phyloP scores from a whole-genome alignment of 768 basidiomycete species.

The Brasilioporus rufonigricans region DNA sequence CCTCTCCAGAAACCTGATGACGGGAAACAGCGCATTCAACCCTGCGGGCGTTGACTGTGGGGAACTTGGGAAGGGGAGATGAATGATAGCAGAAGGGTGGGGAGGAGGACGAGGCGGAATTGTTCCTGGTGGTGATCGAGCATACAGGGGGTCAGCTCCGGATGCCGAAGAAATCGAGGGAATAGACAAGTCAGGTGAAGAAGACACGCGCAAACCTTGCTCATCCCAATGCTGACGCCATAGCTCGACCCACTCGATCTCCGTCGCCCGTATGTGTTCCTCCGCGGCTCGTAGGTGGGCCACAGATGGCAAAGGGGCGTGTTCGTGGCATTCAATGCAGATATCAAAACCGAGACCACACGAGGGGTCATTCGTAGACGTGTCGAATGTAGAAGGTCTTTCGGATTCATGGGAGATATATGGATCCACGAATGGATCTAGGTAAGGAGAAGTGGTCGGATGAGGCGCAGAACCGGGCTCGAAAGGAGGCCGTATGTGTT shows the following conservation, averaged over 20 bases:
- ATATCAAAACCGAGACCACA: slow-evolving; percentile 75
- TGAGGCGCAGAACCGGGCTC: background rate
- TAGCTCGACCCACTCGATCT: slow-evolving; percentile 61
- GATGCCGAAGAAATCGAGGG: background rate
- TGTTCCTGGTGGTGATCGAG: slow-evolving; percentile 1
- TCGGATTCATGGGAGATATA: slow-evolving; percentile 11
- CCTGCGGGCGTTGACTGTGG: slow-evolving; percentile 52
- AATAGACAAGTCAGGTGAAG: background rate
- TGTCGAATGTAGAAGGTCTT: slow-evolving; percentile 35
- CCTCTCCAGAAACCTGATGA: slow-evolving; percentile 67
- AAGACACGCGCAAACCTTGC: slow-evolving; percentile 5
- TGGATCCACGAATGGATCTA: slow-evolving; percentile 18
- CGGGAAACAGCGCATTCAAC: slow-evolving; percentile 57
- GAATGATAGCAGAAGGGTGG: slow-evolving; percentile 67
- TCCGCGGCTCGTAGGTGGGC: slow-evolving; percentile 71
- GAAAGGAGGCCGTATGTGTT: background rate
- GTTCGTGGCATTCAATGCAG: slow-evolving; percentile 85
- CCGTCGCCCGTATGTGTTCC: slow-evolving; percentile 67
- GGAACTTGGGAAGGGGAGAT: slow-evolving; percentile 72
- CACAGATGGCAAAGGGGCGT: slow-evolving; percentile 68
- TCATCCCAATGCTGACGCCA: slow-evolving; percentile 26
- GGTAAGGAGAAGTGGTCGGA: slow-evolving; percentile 6
- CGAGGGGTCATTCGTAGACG: slow-evolving; percentile 40
- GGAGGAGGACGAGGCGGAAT: slow-evolving; percentile 67
- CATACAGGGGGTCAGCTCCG: slow-evolving; percentile 4